phyloP scores from a whole-genome alignment of 2,329 filamentous ascomycete species.

The Colletotrichum musae region DNA sequence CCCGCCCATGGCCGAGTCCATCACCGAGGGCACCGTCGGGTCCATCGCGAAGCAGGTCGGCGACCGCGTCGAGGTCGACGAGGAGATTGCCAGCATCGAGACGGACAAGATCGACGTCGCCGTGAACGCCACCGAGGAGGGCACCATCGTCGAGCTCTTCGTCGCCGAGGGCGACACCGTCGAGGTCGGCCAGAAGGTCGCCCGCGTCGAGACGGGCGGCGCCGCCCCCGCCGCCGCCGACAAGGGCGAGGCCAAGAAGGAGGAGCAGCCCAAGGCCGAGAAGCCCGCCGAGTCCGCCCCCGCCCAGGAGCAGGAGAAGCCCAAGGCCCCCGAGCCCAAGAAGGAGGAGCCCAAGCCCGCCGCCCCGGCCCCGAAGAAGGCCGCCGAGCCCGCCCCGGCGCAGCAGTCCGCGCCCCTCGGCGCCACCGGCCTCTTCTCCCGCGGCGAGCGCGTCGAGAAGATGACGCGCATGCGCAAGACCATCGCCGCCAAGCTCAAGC shows the following conservation, averaged over 20 bases:
- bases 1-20: slow-evolving; percentile 52
- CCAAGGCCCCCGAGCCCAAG: slow-evolving; percentile 32
- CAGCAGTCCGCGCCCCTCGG: slow-evolving; percentile 24
- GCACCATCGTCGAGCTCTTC: slow-evolving; percentile 48
- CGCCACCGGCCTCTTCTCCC: slow-evolving; percentile 30
- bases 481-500: slow-evolving; percentile 77
- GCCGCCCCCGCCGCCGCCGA: slow-evolving; percentile 31
- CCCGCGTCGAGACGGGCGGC: slow-evolving; percentile 47
- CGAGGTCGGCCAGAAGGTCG: slow-evolving; percentile 50
- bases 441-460: slow-evolving; percentile 45
- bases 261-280: slow-evolving; percentile 36
- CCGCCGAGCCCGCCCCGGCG: slow-evolving; percentile 16
- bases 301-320: slow-evolving; percentile 34
- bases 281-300: slow-evolving; percentile 21
- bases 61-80: slow-evolving; percentile 49
- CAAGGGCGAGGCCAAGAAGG: slow-evolving; percentile 33
- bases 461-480: slow-evolving; percentile 81
- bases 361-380: slow-evolving; percentile 16
- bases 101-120: slow-evolving; percentile 53
- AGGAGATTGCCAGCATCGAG: slow-evolving; percentile 52
- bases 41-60: slow-evolving; percentile 49
- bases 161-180: slow-evolving; percentile 51
- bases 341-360: slow-evolving; percentile 38
- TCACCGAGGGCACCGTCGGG: slow-evolving; percentile 49
- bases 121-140: slow-evolving; percentile 47